phyloP scores from a whole-genome alignment of 108 stramenopile genomes.

The Fistulifera solaris region DNA sequence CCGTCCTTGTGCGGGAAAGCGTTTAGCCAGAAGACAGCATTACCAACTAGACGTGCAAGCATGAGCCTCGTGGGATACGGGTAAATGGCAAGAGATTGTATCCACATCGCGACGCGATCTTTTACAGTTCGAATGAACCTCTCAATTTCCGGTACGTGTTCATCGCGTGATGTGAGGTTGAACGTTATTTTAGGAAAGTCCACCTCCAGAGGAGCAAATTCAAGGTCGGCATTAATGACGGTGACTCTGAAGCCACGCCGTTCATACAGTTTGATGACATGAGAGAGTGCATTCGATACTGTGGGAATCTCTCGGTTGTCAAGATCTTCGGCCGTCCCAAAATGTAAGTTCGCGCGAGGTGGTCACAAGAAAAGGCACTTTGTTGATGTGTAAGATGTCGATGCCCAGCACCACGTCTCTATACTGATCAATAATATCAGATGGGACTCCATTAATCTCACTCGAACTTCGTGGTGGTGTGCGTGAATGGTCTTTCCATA shows the following conservation, averaged over 20 bases:
- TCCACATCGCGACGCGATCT: conserved; percentile 13
- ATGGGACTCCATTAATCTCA: conserved; percentile 10
- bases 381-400: conserved; percentile 35
- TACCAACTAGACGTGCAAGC: conserved; percentile 12
- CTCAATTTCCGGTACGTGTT: conserved; percentile 43
- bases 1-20: conserved; percentile 10
- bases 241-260: background rate
- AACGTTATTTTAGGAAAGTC: background rate
- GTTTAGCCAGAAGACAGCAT: conserved; percentile 17
- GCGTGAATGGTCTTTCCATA: too few relatives aligned
- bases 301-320: background rate
- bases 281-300: background rate
- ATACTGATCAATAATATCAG: conserved; percentile 15
- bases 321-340: conserved; percentile 14
- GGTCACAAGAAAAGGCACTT: conserved; percentile 28
- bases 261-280: too few relatives aligned
- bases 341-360: conserved; percentile 20
- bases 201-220: too few relatives aligned
- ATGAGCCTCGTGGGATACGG: conserved; percentile 8
- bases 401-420: conserved; percentile 14
- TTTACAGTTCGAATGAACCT: conserved; percentile 25
- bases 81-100: conserved; percentile 18
- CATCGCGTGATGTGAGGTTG: conserved; percentile 16
- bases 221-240: conserved; percentile 2
- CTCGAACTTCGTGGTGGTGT: too few relatives aligned